phyloP scores from a whole-genome alignment of 192 early-diverging fungal genomes.

The Entomortierella lignicola region DNA sequence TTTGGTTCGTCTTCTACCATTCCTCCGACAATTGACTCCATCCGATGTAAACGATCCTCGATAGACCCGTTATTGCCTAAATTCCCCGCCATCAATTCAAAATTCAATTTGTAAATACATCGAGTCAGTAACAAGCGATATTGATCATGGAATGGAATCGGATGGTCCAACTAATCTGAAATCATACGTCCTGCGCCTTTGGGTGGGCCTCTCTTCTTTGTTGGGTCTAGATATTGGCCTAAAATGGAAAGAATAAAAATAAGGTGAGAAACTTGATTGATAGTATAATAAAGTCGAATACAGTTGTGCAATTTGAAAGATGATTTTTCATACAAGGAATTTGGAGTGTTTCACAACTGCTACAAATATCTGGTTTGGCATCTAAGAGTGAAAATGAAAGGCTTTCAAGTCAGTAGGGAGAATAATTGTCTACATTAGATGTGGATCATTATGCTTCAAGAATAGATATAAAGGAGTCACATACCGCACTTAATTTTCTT shows the following conservation, averaged over 20 bases:
- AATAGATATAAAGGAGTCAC: neutral
- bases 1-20: constrained; percentile 47
- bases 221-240: constrained; percentile 49
- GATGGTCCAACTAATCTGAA: neutral
- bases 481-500: constrained; percentile 45
- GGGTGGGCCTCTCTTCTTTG: constrained; percentile 50
- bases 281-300: too few relatives aligned
- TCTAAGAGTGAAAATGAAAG: constrained; percentile 3
- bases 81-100: neutral
- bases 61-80: constrained; percentile 75
- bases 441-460: neutral
- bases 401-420: neutral
- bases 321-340: constrained; percentile 31
- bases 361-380: constrained; percentile 45
- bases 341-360: constrained; percentile 44
- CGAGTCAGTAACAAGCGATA: neutral
- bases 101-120: neutral
- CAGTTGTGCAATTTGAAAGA: neutral
- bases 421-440: too few relatives aligned
- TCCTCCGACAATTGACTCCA: constrained; percentile 71
- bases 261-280: neutral
- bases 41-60: constrained; percentile 75
- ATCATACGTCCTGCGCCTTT: constrained; percentile 54
- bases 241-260: neutral
- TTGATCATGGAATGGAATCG: neutral